Evolutionary conservation across 2,329 filamentous ascomycete species (phyloP).

Genomic region (Pseudocercospora musae): DNA sequence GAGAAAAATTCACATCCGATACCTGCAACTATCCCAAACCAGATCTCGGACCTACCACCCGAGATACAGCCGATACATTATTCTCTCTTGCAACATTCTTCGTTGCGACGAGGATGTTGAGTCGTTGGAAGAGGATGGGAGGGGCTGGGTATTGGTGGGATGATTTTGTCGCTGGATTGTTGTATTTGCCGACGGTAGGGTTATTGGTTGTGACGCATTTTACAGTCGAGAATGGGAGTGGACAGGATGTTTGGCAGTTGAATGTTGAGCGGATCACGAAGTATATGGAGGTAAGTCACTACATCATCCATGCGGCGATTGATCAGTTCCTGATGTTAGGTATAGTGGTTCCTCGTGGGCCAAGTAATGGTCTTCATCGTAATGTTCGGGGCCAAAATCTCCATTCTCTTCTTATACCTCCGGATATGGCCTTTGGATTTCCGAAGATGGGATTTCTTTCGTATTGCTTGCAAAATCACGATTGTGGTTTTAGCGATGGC

Average conservation of each 20-base stretch:
- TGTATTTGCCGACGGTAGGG: slow-evolving; percentile 2
- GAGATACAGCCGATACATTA: not conserved
- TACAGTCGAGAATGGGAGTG: slow-evolving; percentile 7
- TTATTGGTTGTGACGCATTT: slow-evolving; percentile 20
- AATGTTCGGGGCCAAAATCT: slow-evolving; percentile 4
- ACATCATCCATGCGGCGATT: too few species aligned
- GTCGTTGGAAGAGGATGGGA: not conserved
- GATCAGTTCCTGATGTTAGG: not conserved
- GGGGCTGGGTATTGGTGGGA: slow-evolving; percentile 2
- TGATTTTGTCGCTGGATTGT: not conserved
- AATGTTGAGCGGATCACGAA: not conserved
- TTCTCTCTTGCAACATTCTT: slow-evolving; percentile 4
- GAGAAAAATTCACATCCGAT: slow-evolving; percentile 1
- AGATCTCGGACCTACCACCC: not conserved
- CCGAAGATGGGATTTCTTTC: not conserved
- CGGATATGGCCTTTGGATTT: not conserved
- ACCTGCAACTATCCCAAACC: not conserved
- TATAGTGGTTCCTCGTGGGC: slow-evolving; percentile 4
- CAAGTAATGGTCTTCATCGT: slow-evolving; percentile 7
- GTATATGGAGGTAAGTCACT: slow-evolving; percentile 5
- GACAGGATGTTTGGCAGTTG: slow-evolving; percentile 5
- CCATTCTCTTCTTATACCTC: not conserved
- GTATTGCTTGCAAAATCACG: not conserved
- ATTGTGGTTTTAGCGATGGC: not conserved
- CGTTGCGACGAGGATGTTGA: slow-evolving; percentile 2